These are phyloP conservation scores for Apophysomyces elegans DNA, from an alignment of 371 early-diverging fungal genomes.

Conservation along the genomic window DNA sequence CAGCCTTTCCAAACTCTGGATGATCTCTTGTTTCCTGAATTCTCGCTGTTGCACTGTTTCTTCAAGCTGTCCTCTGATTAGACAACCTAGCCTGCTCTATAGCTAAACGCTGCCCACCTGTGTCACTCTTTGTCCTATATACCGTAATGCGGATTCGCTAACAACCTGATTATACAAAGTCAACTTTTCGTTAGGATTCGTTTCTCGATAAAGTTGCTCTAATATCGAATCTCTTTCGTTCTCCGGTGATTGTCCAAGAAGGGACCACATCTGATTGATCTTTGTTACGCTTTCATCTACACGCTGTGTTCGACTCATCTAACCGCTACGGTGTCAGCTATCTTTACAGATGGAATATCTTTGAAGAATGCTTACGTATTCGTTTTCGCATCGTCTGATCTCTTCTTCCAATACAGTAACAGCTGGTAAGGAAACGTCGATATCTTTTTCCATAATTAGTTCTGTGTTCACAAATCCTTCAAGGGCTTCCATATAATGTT, in stretches of 20 bases:
- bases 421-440: constrained; percentile 44
- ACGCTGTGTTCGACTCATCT: constrained; percentile 17
- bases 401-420: constrained; percentile 45
- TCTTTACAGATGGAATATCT: background rate
- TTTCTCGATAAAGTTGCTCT: constrained; percentile 19
- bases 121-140: constrained; percentile 15
- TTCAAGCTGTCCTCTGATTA: constrained; percentile 23
- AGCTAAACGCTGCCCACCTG: constrained; percentile 18
- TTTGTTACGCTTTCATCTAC: constrained; percentile 20
- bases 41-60: constrained; percentile 37
- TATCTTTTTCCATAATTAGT: constrained; percentile 24
- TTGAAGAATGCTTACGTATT: constrained; percentile 31
- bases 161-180: constrained; percentile 24
- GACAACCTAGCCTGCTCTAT: background rate
- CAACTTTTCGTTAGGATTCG: constrained; percentile 19
- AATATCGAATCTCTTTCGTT: constrained; percentile 25
- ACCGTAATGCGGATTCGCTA: constrained; percentile 20
- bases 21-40: constrained; percentile 41
- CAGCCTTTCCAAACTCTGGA: constrained; percentile 31
- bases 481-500: constrained; percentile 18
- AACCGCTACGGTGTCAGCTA: background rate
- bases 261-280: constrained; percentile 16
- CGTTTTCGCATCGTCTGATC: constrained; percentile 38
- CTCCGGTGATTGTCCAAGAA: constrained; percentile 27
- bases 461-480: constrained; percentile 35